These are phyloP conservation scores for Pterula multifida DNA, from an alignment of 1,284 basidiomycete genomes.

Conservation along the genomic window DNA sequence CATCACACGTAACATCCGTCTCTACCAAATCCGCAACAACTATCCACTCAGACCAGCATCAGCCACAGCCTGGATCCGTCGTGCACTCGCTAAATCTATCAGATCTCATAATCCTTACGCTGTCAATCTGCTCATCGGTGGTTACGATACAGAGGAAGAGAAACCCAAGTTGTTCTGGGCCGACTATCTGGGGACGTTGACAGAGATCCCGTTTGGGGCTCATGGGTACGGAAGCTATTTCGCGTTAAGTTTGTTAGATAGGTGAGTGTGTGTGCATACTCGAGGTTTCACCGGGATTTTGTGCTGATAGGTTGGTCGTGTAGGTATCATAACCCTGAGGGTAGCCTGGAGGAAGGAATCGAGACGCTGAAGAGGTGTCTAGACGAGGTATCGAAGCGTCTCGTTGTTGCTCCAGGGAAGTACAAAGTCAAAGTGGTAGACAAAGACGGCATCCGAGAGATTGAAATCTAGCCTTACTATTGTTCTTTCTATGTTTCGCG, in stretches of 20 bases:
- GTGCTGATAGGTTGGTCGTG: conserved; percentile 11
- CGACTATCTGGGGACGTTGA: conserved; percentile 88
- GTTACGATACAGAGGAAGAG: conserved; percentile 67
- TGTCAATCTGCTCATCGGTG: conserved; percentile 89
- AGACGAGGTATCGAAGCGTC: conserved; percentile 76
- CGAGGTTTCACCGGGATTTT: not conserved
- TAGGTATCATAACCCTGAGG: conserved; percentile 80
- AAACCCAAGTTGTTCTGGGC: conserved; percentile 87
- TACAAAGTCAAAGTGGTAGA: conserved; percentile 90
- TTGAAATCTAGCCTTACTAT: conserved; percentile 55
- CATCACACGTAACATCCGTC: conserved; percentile 88
- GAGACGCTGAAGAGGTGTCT: conserved; percentile 80
- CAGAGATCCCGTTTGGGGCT: conserved; percentile 85
- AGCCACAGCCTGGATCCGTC: conserved; percentile 91
- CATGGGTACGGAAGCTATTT: conserved; percentile 96
- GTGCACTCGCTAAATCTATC: conserved; percentile 80
- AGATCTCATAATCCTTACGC: conserved; percentile 83
- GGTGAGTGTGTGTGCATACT: conserved; percentile 31
- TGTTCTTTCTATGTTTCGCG: too few species aligned
- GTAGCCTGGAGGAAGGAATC: conserved; percentile 74
- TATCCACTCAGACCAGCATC: conserved; percentile 83
- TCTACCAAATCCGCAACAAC: conserved; percentile 93
- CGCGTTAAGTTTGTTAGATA: conserved; percentile 83
- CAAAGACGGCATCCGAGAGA: conserved; percentile 74
- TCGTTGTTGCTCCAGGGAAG: conserved; percentile 70